A percentile compares a stretch with the other conserved stretches of the same genome.
Conservation (phyloP, 2,329 filamentous ascomycete genomes). For the Sarocladium strictum region DNA sequence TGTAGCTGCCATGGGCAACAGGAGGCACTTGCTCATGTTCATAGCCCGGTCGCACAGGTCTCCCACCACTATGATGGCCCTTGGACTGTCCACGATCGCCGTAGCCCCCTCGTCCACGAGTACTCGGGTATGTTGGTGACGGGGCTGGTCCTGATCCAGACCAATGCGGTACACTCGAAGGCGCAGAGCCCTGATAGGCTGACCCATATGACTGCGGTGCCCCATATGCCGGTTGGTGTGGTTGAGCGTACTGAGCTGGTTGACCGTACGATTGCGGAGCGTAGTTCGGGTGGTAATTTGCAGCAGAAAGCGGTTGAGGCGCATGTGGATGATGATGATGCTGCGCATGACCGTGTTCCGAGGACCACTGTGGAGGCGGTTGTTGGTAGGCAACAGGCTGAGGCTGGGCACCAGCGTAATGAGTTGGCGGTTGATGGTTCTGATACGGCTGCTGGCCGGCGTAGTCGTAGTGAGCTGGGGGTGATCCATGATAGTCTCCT, state of each 20-base stretch:
- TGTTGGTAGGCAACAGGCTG: conserved; percentile 13
- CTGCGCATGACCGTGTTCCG: conserved; percentile 29
- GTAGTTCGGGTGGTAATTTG: conserved; percentile 55
- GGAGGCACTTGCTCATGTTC: conserved; percentile 13
- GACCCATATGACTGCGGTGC: conserved; percentile 31
- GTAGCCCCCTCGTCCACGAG: conserved; percentile 37
- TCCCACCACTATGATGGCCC: background rate
- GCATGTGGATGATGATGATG: conserved; percentile 36
- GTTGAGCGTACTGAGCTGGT: background rate
- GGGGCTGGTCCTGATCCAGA: conserved; percentile 26
- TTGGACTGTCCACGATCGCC: conserved; percentile 37
- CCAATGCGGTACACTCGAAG: conserved; percentile 29
- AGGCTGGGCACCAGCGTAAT: conserved; percentile 32
- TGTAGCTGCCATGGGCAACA: conserved; percentile 27
- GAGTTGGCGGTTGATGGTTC: conserved; percentile 27
- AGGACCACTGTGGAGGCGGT: conserved; percentile 25
- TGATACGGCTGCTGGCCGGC: conserved; percentile 29
- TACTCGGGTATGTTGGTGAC: conserved; percentile 29
- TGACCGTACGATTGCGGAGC: conserved; percentile 44
- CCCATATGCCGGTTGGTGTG: conserved; percentile 37
- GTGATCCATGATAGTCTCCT: conserved; percentile 31
- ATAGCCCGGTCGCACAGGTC: background rate
- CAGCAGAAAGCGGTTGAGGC: conserved; percentile 41
- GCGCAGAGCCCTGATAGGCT: conserved; percentile 30
- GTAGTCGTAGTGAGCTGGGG: conserved; percentile 38